Conservation (phyloP, 305 asterid species). For the Withania somnifera region DNA sequence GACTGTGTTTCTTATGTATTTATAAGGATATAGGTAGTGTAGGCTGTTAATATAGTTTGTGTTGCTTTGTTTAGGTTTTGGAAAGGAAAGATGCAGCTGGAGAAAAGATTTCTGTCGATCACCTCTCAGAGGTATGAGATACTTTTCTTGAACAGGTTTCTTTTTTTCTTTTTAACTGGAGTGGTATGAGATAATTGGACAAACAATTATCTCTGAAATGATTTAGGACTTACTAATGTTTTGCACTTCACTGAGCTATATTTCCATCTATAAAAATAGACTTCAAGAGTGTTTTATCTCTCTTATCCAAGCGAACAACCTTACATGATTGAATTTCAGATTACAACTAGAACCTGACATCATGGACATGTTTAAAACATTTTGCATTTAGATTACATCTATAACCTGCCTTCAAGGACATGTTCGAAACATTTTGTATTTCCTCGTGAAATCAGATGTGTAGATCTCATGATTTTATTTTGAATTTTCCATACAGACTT, state of each 20-base stretch:
- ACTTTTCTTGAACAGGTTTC: neutral
- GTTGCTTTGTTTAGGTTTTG: constrained; percentile 40
- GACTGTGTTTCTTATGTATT: neutral
- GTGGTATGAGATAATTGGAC: constrained; percentile 32
- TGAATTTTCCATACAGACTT: constrained; percentile 15
- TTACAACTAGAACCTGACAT: neutral
- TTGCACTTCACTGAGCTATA: neutral
- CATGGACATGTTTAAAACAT: neutral
- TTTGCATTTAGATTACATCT: neutral
- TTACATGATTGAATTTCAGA: neutral
- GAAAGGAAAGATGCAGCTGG: constrained; percentile 41
- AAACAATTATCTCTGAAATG: neutral
- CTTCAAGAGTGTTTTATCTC: neutral
- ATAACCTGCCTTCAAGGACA: neutral
- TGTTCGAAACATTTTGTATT: neutral
- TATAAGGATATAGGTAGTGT: neutral
- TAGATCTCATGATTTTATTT: neutral
- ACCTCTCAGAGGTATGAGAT: constrained; percentile 51
- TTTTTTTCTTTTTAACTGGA: neutral
- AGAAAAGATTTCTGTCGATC: constrained; percentile 35
- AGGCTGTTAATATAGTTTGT: neutral
- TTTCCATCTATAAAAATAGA: neutral
- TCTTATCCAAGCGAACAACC: neutral
- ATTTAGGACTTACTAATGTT: neutral
- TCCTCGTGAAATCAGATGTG: neutral